Evolutionary conservation across 2,329 filamentous ascomycete genomes (phyloP).

Genomic region (Talaromyces sp.): DNA sequence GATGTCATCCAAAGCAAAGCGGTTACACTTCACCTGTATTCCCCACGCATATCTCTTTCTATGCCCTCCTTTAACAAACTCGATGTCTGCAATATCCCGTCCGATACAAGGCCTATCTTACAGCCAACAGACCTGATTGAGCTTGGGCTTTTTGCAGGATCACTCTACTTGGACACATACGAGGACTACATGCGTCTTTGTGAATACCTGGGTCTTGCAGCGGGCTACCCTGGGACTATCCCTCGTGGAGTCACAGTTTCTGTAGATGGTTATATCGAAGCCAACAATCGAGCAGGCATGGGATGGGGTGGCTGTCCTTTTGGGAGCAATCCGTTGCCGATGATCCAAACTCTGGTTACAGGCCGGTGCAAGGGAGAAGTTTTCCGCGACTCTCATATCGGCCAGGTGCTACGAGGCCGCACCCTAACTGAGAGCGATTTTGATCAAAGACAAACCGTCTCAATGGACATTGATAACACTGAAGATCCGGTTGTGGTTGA

Average conservation of each 20-base stretch:
- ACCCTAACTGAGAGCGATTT: neutral
- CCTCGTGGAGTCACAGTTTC: neutral
- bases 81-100: slow-evolving; percentile 21
- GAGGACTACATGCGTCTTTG: neutral
- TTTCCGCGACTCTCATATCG: too few relatives aligned
- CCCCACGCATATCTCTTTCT: slow-evolving; percentile 39
- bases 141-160: neutral
- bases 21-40: slow-evolving; percentile 49
- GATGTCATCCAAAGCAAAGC: neutral
- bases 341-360: too few relatives aligned
- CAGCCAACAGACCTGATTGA: neutral
- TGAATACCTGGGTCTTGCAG: neutral
- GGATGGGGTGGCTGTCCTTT: too few relatives aligned
- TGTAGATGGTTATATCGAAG: neutral
- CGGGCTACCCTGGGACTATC: neutral
- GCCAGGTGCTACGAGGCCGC: neutral
- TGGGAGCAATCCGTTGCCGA: too few relatives aligned
- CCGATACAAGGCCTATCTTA: slow-evolving; percentile 21
- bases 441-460: neutral
- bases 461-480: neutral
- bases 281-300: too few relatives aligned
- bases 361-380: too few relatives aligned
- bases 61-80: slow-evolving; percentile 43
- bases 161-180: neutral
- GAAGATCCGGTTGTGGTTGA: neutral